Evolutionary conservation across 2,329 filamentous ascomycete genomes (phyloP).

Genomic region (Colletotrichum sp.): DNA sequence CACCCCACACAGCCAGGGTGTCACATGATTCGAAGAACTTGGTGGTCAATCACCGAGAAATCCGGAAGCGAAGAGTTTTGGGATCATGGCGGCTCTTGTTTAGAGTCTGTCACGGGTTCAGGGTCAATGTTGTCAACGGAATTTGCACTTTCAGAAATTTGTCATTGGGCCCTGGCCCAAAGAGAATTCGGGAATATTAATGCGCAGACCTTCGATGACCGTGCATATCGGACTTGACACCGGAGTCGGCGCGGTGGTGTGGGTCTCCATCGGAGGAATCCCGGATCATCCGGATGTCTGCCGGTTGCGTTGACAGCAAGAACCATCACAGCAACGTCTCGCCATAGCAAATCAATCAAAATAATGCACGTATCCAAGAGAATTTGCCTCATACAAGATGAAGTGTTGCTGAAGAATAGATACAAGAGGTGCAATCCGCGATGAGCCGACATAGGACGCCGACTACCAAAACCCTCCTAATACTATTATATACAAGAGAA

Average conservation of each 20-base stretch:
- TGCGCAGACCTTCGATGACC: not conserved
- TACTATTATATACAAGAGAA: not conserved
- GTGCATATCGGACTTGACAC: not conserved
- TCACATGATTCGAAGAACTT: not conserved
- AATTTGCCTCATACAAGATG: not conserved
- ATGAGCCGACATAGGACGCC: not conserved
- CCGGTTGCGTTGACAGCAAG: not conserved
- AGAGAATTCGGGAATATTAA: not conserved
- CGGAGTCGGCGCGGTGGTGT: not conserved
- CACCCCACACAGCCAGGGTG: not conserved
- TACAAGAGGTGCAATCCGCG: not conserved
- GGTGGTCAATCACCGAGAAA: not conserved
- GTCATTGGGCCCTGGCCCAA: fast-evolving
- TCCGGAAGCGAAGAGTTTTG: not conserved
- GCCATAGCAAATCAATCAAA: fast-evolving
- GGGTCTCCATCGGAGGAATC: not conserved
- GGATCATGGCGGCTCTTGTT: not conserved
- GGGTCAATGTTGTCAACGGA: not conserved
- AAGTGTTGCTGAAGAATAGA: fast-evolving
- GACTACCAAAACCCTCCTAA: not conserved
- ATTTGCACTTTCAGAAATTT: not conserved
- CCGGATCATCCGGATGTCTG: not conserved
- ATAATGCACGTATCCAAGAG: not conserved
- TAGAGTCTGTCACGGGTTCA: not conserved
- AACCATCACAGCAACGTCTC: not conserved